These are phyloP conservation scores for Aspergillus aculeatus DNA, from an alignment of 2,329 filamentous ascomycete species.

Conservation along the genomic window DNA sequence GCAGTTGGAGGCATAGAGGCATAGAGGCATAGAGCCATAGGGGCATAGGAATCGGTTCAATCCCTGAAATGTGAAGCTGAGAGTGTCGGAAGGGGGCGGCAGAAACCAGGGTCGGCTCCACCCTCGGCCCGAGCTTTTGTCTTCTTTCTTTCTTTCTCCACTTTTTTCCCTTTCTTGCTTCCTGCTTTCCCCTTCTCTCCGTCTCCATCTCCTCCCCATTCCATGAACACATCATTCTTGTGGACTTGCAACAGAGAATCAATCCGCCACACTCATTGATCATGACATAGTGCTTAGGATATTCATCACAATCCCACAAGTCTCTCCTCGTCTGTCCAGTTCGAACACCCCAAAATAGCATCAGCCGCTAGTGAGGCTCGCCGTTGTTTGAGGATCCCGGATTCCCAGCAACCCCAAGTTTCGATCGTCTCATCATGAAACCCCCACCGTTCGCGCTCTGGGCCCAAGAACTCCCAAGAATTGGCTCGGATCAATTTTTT, in stretches of 20 bases:
- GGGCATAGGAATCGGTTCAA: no score
- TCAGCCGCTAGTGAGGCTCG: background rate
- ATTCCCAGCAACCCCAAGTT: background rate
- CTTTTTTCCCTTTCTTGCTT: background rate
- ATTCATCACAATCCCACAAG: no score
- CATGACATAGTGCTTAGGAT: no score
- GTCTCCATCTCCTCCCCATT: background rate
- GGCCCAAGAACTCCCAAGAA: background rate
- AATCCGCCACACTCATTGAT: no score
- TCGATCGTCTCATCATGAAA: background rate
- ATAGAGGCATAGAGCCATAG: no score
- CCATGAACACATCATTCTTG: no score
- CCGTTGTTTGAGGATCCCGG: background rate
- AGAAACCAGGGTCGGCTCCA: background rate
- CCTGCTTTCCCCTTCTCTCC: background rate
- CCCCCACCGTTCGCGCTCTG: background rate
- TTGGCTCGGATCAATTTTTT: background rate
- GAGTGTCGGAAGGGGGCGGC: background rate
- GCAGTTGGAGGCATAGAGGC: no score
- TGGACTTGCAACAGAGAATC: no score
- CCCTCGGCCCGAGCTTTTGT: background rate
- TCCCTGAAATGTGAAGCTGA: background rate
- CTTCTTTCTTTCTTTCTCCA: background rate
- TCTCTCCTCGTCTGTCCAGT: no score
- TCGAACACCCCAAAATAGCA: background rate